These are phyloP conservation scores for Neoarthrinium moseri DNA, from an alignment of 2,329 filamentous ascomycete species.

Conservation along the genomic window DNA sequence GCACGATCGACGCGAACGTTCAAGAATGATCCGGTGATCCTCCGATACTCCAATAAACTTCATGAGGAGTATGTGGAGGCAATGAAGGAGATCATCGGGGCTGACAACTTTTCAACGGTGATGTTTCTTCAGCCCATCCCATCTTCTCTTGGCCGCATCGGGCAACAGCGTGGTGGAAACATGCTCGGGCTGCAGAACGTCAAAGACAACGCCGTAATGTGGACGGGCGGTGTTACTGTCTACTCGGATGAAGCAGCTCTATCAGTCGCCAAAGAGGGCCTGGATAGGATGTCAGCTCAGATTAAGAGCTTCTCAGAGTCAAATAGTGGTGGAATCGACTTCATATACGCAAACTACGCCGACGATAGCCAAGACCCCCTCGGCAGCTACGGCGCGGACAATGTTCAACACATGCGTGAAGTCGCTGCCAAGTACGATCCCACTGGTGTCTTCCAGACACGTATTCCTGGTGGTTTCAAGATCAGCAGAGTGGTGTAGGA, in stretches of 20 bases:
- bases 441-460: slow-evolving; percentile 31
- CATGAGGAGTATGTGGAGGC: too few relatives aligned
- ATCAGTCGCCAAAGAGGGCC: slow-evolving; percentile 28
- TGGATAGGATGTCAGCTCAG: slow-evolving; percentile 22
- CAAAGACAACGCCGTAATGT: slow-evolving; percentile 27
- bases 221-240: background rate
- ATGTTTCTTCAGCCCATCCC: slow-evolving; percentile 35
- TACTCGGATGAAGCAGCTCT: slow-evolving; percentile 21
- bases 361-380: slow-evolving; percentile 28
- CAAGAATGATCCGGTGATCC: too few relatives aligned
- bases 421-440: slow-evolving; percentile 36
- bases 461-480: slow-evolving; percentile 37
- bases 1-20: too few relatives aligned
- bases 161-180: slow-evolving; percentile 34
- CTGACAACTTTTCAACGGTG: too few relatives aligned
- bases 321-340: slow-evolving; percentile 20
- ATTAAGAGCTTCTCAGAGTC: slow-evolving; percentile 14
- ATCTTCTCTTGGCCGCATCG: slow-evolving; percentile 30
- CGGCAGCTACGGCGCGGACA: slow-evolving; percentile 31
- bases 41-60: too few relatives aligned
- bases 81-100: too few relatives aligned
- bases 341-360: slow-evolving; percentile 37
- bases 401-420: slow-evolving; percentile 25
- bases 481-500: background rate
- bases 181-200: slow-evolving; percentile 35